Conservation (phyloP, 1,284 basidiomycete species). For the Wallemia ichthyophaga region DNA sequence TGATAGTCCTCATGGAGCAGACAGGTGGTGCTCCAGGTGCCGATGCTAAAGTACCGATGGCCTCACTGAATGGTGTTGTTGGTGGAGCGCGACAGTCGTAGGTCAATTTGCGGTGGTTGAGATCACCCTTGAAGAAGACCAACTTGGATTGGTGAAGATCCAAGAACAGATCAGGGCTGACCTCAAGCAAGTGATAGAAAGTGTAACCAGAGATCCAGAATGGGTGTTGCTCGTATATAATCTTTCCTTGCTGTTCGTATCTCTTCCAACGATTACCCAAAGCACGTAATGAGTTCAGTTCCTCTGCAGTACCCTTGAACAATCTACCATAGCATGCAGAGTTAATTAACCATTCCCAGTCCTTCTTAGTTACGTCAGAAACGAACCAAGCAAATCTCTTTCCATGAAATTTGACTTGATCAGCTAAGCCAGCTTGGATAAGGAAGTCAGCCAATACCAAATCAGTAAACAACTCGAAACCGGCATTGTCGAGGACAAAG, state of each 20-base stretch:
- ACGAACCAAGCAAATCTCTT: constrained; percentile 69
- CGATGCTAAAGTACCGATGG: constrained; percentile 32
- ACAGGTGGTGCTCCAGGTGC: constrained; percentile 65
- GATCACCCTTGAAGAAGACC: constrained; percentile 35
- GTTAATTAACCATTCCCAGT: constrained; percentile 83
- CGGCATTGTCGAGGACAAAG: constrained; percentile 29
- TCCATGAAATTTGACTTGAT: constrained; percentile 66
- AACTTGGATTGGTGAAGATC: constrained; percentile 69
- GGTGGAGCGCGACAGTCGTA: constrained; percentile 2
- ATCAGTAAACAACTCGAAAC: constrained; percentile 89
- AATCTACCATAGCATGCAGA: constrained; percentile 61
- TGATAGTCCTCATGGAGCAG: constrained; percentile 56
- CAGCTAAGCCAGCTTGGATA: constrained; percentile 64
- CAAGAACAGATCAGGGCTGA: constrained; percentile 49
- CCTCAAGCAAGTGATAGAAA: constrained; percentile 17
- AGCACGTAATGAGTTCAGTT: constrained; percentile 47
- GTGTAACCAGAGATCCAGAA: constrained; percentile 94
- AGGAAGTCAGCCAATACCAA: constrained; percentile 77
- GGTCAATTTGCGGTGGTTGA: constrained; percentile 5
- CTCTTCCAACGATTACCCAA: constrained; percentile 81
- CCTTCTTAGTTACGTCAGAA: constrained; percentile 83
- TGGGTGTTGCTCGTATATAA: constrained; percentile 86
- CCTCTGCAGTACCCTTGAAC: constrained; percentile 48
- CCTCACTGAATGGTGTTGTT: constrained; percentile 4
- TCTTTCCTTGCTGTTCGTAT: constrained; percentile 77